These are phyloP conservation scores for Aspergillus conjunctus DNA, from an alignment of 495 filamentous ascomycete species.

Conservation along the genomic window DNA sequence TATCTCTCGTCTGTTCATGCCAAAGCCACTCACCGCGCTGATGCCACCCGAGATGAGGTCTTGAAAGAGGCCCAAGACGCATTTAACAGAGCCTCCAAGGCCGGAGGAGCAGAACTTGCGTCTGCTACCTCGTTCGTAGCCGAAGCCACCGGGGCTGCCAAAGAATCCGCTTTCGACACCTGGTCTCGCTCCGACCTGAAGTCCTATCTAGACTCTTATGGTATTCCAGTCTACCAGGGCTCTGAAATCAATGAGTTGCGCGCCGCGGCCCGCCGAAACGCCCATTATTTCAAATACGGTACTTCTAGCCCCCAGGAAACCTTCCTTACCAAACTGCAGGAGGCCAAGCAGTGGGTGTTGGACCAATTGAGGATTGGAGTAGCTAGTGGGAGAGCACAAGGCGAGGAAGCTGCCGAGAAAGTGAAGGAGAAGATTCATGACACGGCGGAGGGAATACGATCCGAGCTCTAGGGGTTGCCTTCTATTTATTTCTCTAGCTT, in stretches of 20 bases:
- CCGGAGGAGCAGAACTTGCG: slow-evolving; percentile 68
- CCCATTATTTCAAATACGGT: slow-evolving; percentile 77
- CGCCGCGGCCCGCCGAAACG: slow-evolving; percentile 69
- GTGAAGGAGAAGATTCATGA: slow-evolving; percentile 38
- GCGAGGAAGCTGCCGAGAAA: slow-evolving; percentile 54
- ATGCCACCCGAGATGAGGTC: slow-evolving; percentile 71
- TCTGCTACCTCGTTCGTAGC: slow-evolving; percentile 75
- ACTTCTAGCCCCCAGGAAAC: slow-evolving; percentile 66
- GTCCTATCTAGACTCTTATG: slow-evolving; percentile 78
- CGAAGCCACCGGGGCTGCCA: slow-evolving; percentile 66
- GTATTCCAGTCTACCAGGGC: slow-evolving; percentile 72
- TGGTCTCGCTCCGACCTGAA: slow-evolving; percentile 85
- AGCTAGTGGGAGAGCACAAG: slow-evolving; percentile 62
- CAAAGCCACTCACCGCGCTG: slow-evolving; percentile 65
- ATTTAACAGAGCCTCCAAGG: slow-evolving; percentile 69
- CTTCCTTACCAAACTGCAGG: slow-evolving; percentile 63
- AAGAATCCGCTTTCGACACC: slow-evolving; percentile 71
- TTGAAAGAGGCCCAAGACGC: slow-evolving; percentile 68
- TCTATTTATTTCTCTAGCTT: not conserved
- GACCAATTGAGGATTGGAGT: slow-evolving; percentile 63
- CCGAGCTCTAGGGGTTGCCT: slow-evolving; percentile 28
- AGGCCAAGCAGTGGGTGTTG: slow-evolving; percentile 61
- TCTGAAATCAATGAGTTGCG: slow-evolving; percentile 64
- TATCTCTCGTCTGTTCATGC: slow-evolving; percentile 70
- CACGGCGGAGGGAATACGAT: slow-evolving; percentile 31